Base-by-base conservation (phyloP, 371 early-diverging fungal species). In the Mortierella sp. region DNA sequence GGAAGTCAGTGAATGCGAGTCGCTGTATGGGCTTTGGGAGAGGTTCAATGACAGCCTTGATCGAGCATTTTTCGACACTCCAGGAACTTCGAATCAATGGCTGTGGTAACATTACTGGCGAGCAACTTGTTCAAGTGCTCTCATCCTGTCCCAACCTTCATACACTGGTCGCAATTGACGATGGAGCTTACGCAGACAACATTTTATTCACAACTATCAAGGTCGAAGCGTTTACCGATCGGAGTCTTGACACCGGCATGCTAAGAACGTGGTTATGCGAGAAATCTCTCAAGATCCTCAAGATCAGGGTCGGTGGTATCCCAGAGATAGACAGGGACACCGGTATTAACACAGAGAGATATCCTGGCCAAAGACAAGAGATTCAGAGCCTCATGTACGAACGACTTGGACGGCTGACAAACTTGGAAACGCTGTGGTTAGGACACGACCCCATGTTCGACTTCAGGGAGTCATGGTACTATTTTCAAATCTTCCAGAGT, bases 211-310 rank as follows among this genome's bases (percentile, higher is more conserved):
- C 57, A 12, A 43, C 9, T 10, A 12, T 46, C 34, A 10, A 45
- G 0, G 57, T 46, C 44, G 1, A 45, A 22, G n/a, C 31, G 28
- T 56, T 56, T 29, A 7, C 31, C 12, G 57, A 56, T 7, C 16
- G 4, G n/a, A 19, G 17, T 28, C 46, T 2, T 5, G 22, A 14
- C 13, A 27, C 45, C 3, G 49, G 48, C 0, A 22, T 1, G 17
- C 16, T 58, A 8, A 40, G 2, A 25, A 47, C 58, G 17, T 58
- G 58, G 58, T 9, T 39, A 49, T 3, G 58, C 39, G 57, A 57
- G 47, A 22, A n/a, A 22, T 19, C 57, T 29, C 49, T 58, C 40
- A 49, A 40, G 27, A 40, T 58, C 0, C 58, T 58, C 17, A 58
- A 37, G 58, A 49, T 39, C 16, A 58, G 39, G 22, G 48, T 58